phyloP scores from a whole-genome alignment of 2,329 filamentous ascomycete species.

The Fusarium sp. region DNA sequence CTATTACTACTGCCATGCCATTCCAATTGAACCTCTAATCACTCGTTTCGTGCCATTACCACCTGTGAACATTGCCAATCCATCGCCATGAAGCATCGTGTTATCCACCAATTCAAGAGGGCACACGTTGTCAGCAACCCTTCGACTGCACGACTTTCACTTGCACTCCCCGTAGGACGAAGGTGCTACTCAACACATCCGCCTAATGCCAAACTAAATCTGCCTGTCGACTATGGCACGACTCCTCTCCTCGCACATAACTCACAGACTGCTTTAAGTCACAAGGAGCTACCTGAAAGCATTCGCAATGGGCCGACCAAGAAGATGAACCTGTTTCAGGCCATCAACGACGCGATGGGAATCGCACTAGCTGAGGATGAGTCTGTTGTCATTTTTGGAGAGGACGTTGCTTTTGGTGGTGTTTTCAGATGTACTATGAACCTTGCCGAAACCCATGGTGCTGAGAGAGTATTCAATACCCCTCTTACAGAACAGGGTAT shows the following conservation, averaged over 20 bases:
- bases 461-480: constrained; percentile 94
- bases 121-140: constrained; percentile 38
- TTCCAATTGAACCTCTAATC: constrained; percentile 20
- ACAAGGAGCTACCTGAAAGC: constrained; percentile 76
- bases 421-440: constrained; percentile 97
- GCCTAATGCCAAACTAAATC: constrained; percentile 77
- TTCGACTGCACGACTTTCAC: constrained; percentile 32
- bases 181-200: constrained; percentile 66
- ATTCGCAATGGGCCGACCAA: constrained; percentile 78
- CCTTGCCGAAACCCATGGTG: constrained; percentile 86
- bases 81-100: constrained; percentile 50
- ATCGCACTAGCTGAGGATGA: constrained; percentile 87
- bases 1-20: constrained; percentile 23
- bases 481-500: constrained; percentile 95
- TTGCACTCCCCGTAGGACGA: constrained; percentile 31
- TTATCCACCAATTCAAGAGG: constrained; percentile 47
- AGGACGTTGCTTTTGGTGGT: constrained; percentile 96
- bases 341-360: constrained; percentile 89
- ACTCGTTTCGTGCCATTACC: constrained; percentile 11
- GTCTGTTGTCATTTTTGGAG: constrained; percentile 89
- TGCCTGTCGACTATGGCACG: constrained; percentile 86
- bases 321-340: constrained; percentile 92
- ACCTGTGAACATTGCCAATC: constrained; percentile 8
- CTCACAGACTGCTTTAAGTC: constrained; percentile 75
- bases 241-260: constrained; percentile 86